Base-by-base conservation (phyloP, 768 basidiomycete genomes). In the Xanthoconium purpureum region DNA sequence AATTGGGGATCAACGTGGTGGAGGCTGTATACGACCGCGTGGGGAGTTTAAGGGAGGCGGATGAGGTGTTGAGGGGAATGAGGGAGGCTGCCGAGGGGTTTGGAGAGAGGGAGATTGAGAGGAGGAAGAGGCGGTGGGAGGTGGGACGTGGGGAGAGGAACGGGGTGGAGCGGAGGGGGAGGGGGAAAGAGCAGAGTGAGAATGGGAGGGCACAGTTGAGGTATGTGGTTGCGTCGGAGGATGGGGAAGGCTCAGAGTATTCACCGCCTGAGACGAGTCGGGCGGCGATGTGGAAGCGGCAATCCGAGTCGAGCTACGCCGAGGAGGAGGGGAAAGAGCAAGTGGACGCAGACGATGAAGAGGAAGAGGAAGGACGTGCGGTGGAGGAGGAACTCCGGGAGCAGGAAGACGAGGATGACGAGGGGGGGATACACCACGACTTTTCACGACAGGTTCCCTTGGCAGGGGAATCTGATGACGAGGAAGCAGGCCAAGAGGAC, bases 1-100 rank as follows among this genome's bases (percentile, higher is more conserved):
- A 77, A 15, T 78, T 79, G 55, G 66, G 64, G 13, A 63, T 75
- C 43, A 69, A 72, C 3, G 73, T 79, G 6, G 79, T 80, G 18
- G 67, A 72, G 48, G 65, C 66, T 14, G 70, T 81, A 30, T 80
- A 75, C 57, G 36, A 63, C 10, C 35, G 60, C 1, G 65, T 74
- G 20, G 59, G 67, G 46, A 75, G 69, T 54, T 61, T 84, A 17
- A 55, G 65, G 14, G 66, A 69, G 52, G 71, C 78, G 28, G 79
- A 80, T 50, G 63, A 67, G 44, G 66, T 75, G 40, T 63, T 79
- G 58, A 61, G 59, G 47, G 62, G 62, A 54, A 79, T 77, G 77
- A 71, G 70, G 20, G 62, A 74, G 52, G 71, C 63, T 28, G 75
- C 75, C 3, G 74, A 75, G 54, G 63, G 43, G 3, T 66, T 56